Conservation (phyloP, 495 filamentous ascomycete species). For the Aspergillus conjunctus region DNA sequence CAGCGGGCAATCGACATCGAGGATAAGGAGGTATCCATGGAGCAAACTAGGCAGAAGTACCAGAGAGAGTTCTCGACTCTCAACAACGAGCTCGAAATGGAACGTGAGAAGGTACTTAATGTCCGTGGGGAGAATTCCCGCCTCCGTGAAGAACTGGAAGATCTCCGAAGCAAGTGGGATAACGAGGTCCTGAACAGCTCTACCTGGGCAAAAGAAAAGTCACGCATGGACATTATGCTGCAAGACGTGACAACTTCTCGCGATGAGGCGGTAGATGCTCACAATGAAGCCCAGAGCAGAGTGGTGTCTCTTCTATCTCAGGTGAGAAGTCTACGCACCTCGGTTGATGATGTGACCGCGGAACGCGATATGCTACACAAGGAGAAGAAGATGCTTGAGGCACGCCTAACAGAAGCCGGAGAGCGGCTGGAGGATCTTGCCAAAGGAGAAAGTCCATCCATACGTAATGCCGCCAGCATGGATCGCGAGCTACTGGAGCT, state of each 20-base stretch:
- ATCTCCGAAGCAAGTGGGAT: constrained; percentile 96
- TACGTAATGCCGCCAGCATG: constrained; percentile 87
- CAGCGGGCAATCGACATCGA: constrained; percentile 95
- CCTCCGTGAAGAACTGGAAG: constrained; percentile 90
- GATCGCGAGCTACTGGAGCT: constrained; percentile 90
- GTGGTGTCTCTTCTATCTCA: constrained; percentile 90
- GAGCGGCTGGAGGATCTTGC: constrained; percentile 90
- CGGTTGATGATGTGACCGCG: constrained; percentile 80
- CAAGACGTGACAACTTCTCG: constrained; percentile 86
- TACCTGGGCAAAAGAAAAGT: constrained; percentile 98
- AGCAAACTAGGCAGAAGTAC: constrained; percentile 97
- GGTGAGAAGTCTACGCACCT: constrained; percentile 79
- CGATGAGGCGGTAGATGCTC: constrained; percentile 88
- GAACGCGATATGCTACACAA: constrained; percentile 84
- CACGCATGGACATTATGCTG: constrained; percentile 84
- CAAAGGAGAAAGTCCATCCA: constrained; percentile 81
- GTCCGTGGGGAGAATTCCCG: constrained; percentile 69
- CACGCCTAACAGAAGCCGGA: constrained; percentile 83
- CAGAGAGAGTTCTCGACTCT: constrained; percentile 87
- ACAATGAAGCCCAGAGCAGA: constrained; percentile 92
- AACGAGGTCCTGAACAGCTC: constrained; percentile 97
- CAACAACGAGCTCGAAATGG: constrained; percentile 88
- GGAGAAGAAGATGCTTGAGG: constrained; percentile 88
- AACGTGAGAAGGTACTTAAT: constrained; percentile 79
- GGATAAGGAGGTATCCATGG: constrained; percentile 94